A percentile compares a stretch with the other conserved stretches of the same genome.
Evolutionary conservation across 2,329 filamentous ascomycete genomes (phyloP).

Genomic region (Tolypocladium cylindrosporum): DNA sequence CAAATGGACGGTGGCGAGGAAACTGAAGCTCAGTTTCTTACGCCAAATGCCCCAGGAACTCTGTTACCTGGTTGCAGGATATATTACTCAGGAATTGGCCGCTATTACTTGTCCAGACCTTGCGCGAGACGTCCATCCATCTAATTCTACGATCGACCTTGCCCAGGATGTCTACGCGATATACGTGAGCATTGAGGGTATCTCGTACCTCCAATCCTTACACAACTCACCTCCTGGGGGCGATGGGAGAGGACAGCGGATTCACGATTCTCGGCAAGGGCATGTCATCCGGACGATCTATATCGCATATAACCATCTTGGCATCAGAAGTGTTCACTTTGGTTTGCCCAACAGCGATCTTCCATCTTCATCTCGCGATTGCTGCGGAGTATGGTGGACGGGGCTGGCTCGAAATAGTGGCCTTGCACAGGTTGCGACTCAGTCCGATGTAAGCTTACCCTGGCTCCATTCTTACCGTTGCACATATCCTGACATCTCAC

Average conservation of each 20-base stretch:
- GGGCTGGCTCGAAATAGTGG: background rate
- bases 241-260: background rate
- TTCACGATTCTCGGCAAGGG: background rate
- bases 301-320: slow-evolving; percentile 3
- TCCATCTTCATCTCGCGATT: background rate
- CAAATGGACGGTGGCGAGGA: background rate
- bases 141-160: background rate
- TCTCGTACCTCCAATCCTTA: slow-evolving; percentile 1
- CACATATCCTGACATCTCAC: background rate
- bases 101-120: background rate
- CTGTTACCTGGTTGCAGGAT: slow-evolving; percentile 1
- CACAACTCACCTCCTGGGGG: background rate
- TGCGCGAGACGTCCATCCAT: background rate
- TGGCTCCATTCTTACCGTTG: background rate
- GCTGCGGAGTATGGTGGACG: slow-evolving; percentile 3
- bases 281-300: background rate
- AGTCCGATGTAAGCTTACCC: slow-evolving; percentile 1
- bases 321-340: slow-evolving; percentile 1
- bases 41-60: background rate
- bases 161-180: slow-evolving; percentile 1
- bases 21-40: background rate
- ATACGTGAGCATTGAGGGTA: slow-evolving; percentile 1
- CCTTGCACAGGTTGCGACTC: background rate
- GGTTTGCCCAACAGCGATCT: background rate
- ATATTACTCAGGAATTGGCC: background rate